Evolutionary conservation across 306 rosid species (phyloP), one percentile per base, ranked within the genome.

Genomic region (Castanea sativa): DNA sequence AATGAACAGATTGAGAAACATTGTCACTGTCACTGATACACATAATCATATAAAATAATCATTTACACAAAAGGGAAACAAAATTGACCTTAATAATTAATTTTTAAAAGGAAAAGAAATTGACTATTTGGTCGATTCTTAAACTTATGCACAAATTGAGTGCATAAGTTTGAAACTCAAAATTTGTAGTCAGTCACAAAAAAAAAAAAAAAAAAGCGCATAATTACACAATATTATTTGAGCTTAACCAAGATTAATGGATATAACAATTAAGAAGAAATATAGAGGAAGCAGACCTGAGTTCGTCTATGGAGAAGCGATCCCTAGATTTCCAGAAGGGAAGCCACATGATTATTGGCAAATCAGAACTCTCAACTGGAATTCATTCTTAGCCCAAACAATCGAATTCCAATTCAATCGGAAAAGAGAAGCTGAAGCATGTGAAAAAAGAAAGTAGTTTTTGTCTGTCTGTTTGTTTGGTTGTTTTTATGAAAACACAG

Each of bases 301-400:
- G 95, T 76, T 92, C 91, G 71, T 92, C 97, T 15, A 94, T 67
- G 77, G 97, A 88, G 81, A 94, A 94, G 53, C 97, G 97, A 79
- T 92, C 93, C 84, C 94, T 88, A 81, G 97, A 83, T 90, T 84
- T 87, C 97, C 98, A 92, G 73, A 92, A 90, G 82, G 95, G 86
- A 60, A 81, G 63, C 99, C 99, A 94, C 99, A 94, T 94, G 89
- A 76, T 84, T 88, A 84, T 23, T 49, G 52, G 16, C 76, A 65
- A 88, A 80, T 90, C 87, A 88, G 77, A 76, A 59, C 74, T 71
- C 75, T 73, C 83, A 82, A 82, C 75, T 73, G 75, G 52, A 78
- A 73, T 56, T 84, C 91, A 83, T 79, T 38, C 59, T 76, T 69
- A 25, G 65, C 53, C 78, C 59, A 41, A 41, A 8, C 41, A 73